phyloP scores from a whole-genome alignment of 1,284 basidiomycete species.

The Leucoagaricus sp. region DNA sequence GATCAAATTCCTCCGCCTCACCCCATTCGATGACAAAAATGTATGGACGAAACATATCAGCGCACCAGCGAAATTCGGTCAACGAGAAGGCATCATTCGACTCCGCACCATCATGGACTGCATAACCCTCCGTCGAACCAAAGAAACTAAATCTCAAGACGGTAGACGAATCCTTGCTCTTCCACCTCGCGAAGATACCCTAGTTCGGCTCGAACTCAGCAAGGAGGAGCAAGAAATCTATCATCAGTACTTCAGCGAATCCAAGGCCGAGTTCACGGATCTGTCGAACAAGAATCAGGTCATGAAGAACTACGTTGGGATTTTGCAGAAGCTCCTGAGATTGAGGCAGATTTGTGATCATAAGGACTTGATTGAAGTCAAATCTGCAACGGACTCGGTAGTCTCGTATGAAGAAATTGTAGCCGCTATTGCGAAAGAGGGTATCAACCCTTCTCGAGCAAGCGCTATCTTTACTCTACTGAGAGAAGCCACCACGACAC shows the following conservation, averaged over 20 bases:
- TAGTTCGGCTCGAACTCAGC: conserved; percentile 85
- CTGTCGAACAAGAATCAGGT: conserved; percentile 87
- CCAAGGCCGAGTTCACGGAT: conserved; percentile 89
- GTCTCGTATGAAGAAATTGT: conserved; percentile 75
- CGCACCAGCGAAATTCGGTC: conserved; percentile 87
- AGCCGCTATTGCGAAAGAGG: conserved; percentile 75
- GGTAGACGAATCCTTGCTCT: conserved; percentile 86
- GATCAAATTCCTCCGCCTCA: conserved; percentile 92
- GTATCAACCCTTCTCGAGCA: conserved; percentile 78
- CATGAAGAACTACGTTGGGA: conserved; percentile 98
- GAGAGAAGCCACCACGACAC: conserved; percentile 83
- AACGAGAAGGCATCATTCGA: conserved; percentile 90
- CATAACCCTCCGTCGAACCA: conserved; percentile 94
- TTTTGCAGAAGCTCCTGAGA: conserved; percentile 93
- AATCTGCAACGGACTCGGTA: conserved; percentile 46
- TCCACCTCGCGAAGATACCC: conserved; percentile 85
- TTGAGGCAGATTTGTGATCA: conserved; percentile 98
- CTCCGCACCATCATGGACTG: conserved; percentile 97
- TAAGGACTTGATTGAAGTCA: conserved; percentile 86
- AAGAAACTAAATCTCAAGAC: conserved; percentile 82
- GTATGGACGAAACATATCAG: conserved; percentile 94
- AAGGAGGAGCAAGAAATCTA: conserved; percentile 86
- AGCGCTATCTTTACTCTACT: conserved; percentile 79
- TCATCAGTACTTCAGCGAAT: conserved; percentile 84
- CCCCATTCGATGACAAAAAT: conserved; percentile 92